These are phyloP conservation scores for Naganishia friedmannii DNA, from an alignment of 768 basidiomycete species.

Conservation along the genomic window DNA sequence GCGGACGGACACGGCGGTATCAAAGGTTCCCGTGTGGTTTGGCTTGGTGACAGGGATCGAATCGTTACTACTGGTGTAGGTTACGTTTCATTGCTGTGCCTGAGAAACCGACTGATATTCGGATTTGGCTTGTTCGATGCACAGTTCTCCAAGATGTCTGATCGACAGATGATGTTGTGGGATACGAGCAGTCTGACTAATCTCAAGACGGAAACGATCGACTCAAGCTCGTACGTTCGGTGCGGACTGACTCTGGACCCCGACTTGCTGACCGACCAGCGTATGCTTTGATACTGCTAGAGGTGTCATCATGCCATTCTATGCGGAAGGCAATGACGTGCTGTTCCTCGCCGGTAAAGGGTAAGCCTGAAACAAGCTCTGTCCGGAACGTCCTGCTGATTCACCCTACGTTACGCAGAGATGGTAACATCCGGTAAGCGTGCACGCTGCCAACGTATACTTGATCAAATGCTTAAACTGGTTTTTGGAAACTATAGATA, in stretches of 20 bases:
- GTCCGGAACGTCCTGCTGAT: not conserved
- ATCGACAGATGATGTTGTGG: slow-evolving; percentile 87
- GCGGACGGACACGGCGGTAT: slow-evolving; percentile 88
- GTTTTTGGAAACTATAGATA: slow-evolving; percentile 53
- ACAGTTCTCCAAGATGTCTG: slow-evolving; percentile 87
- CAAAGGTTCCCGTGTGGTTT: slow-evolving; percentile 82
- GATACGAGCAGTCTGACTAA: slow-evolving; percentile 73
- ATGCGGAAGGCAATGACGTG: slow-evolving; percentile 82
- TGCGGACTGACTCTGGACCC: too few relatives aligned
- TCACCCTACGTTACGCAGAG: slow-evolving; percentile 56
- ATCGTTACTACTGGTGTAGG: slow-evolving; percentile 80
- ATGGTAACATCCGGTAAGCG: slow-evolving; percentile 77
- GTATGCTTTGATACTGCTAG: slow-evolving; percentile 29
- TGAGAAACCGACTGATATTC: not conserved
- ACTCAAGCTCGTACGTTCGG: slow-evolving; percentile 68
- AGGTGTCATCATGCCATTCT: slow-evolving; percentile 96
- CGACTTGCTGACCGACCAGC: not conserved
- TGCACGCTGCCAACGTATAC: not conserved
- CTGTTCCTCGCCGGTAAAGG: slow-evolving; percentile 90
- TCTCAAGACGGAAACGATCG: slow-evolving; percentile 73
- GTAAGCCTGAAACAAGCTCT: slow-evolving; percentile 53
- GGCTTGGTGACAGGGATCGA: slow-evolving; percentile 84
- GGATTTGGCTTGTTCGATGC: not conserved
- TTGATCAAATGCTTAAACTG: slow-evolving; percentile 11
- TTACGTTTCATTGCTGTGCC: not conserved